Conservation (phyloP, 768 basidiomycete genomes). For the Pleurotus platypus region DNA sequence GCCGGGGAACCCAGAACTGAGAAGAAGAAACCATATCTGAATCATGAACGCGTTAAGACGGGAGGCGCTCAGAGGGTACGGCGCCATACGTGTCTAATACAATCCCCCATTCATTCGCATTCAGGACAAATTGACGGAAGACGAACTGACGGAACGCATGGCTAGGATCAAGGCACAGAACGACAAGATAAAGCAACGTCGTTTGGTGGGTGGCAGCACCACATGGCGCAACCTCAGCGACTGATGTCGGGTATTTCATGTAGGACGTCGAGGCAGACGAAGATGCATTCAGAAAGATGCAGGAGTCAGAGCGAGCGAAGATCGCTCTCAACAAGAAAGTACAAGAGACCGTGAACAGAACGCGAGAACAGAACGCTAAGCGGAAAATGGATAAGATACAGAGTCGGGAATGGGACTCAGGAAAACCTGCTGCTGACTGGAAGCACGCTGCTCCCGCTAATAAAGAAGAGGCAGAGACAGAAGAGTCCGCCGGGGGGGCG, state of each 20-base stretch:
- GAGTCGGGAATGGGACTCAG: constrained; percentile 83
- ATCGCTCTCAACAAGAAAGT: constrained; percentile 57
- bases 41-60: constrained; percentile 81
- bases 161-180: constrained; percentile 60
- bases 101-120: constrained; percentile 10
- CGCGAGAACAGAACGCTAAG: constrained; percentile 75
- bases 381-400: constrained; percentile 80
- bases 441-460: constrained; percentile 18
- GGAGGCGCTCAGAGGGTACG: constrained; percentile 71
- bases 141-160: constrained; percentile 60
- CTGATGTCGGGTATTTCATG: not conserved
- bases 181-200: constrained; percentile 61
- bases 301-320: constrained; percentile 60
- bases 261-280: constrained; percentile 83
- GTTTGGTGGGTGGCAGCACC: constrained; percentile 34
- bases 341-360: constrained; percentile 64
- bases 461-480: constrained; percentile 10
- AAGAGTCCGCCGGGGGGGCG: constrained; percentile 9
- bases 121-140: constrained; percentile 39
- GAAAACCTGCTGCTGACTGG: constrained; percentile 43
- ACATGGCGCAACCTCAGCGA: too few relatives aligned
- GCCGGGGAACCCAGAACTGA: constrained; percentile 29
- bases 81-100: constrained; percentile 22
- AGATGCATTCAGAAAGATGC: constrained; percentile 69
- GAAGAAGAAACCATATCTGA: constrained; percentile 74